Evolutionary conservation across 495 filamentous ascomycete genomes (phyloP).

Genomic region (Penicillium soppii): DNA sequence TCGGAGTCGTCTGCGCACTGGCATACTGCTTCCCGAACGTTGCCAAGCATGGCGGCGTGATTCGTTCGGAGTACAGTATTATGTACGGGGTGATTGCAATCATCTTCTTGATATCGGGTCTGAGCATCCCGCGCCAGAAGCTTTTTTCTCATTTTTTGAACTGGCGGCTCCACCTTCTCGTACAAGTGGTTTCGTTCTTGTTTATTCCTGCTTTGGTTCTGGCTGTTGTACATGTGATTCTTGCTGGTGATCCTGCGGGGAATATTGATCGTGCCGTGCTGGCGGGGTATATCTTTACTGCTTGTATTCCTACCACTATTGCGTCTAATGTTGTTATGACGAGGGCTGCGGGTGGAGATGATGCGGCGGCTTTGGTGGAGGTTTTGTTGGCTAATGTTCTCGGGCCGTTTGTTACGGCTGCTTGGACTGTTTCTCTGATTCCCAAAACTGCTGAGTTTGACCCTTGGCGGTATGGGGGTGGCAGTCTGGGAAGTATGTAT

Average conservation of each 20-base stretch:
- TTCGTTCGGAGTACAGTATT: constrained; percentile 53
- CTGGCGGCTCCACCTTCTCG: constrained; percentile 52
- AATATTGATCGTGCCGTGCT: constrained; percentile 50
- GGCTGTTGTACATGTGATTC: constrained; percentile 47
- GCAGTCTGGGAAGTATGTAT: constrained; percentile 49
- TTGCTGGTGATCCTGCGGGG: constrained; percentile 41
- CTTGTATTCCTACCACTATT: constrained; percentile 59
- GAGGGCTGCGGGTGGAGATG: constrained; percentile 52
- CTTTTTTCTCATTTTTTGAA: constrained; percentile 48
- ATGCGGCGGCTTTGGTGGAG: constrained; percentile 54
- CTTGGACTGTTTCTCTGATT: constrained; percentile 50
- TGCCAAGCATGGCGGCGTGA: constrained; percentile 51
- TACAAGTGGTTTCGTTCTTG: constrained; percentile 52
- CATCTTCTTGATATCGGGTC: constrained; percentile 55
- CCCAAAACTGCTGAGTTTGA: constrained; percentile 44
- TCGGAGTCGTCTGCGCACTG: constrained; percentile 48
- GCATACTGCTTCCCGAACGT: constrained; percentile 55
- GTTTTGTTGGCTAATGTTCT: constrained; percentile 55
- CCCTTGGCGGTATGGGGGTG: constrained; percentile 42
- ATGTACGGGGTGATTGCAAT: constrained; percentile 53
- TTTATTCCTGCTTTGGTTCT: constrained; percentile 47
- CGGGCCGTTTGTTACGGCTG: constrained; percentile 52
- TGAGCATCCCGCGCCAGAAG: constrained; percentile 52
- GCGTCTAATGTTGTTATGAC: constrained; percentile 61
- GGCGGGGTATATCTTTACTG: constrained; percentile 52